Evolutionary conservation across 257 asterid genomes (phyloP).

Genomic region (Lycium barbarum): DNA sequence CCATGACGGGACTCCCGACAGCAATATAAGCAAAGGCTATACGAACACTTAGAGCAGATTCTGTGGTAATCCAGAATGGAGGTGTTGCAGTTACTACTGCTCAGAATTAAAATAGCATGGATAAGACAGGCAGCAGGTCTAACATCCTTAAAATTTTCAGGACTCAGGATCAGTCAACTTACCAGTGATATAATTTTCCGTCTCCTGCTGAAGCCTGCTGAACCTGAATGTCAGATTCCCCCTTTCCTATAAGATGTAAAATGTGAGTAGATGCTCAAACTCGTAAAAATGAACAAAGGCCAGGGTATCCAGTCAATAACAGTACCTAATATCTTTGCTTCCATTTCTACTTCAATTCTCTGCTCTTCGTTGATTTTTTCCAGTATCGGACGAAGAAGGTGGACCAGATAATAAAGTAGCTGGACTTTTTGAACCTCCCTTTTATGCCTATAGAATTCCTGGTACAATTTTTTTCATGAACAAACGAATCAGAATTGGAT

Average conservation of each 20-base stretch:
- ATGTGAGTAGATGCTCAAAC: slow-evolving; percentile 20
- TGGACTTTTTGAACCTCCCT: slow-evolving; percentile 60
- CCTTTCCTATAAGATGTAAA: slow-evolving; percentile 58
- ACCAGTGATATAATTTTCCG: slow-evolving; percentile 66
- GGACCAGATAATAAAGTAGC: slow-evolving; percentile 72
- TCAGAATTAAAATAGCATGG: slow-evolving; percentile 42
- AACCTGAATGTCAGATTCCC: slow-evolving; percentile 58
- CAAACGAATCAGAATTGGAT: slow-evolving; percentile 37
- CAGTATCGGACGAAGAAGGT: slow-evolving; percentile 81
- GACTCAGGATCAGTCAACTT: slow-evolving; percentile 40
- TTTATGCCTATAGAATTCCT: slow-evolving; percentile 64
- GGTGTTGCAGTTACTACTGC: slow-evolving; percentile 79
- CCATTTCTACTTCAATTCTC: slow-evolving; percentile 68
- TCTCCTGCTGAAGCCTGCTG: slow-evolving; percentile 51
- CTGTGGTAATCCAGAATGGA: slow-evolving; percentile 89
- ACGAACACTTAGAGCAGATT: slow-evolving; percentile 82
- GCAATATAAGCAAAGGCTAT: slow-evolving; percentile 84
- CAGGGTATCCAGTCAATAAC: neutral
- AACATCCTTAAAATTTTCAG: slow-evolving; percentile 37
- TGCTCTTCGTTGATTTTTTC: slow-evolving; percentile 72
- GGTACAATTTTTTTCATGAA: slow-evolving; percentile 41
- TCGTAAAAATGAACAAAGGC: neutral
- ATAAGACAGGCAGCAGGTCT: slow-evolving; percentile 33
- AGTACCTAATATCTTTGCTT: slow-evolving; percentile 75
- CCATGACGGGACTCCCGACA: slow-evolving; percentile 66